A percentile compares a stretch with the other conserved stretches of the same genome.
phyloP scores from a whole-genome alignment of 1,284 basidiomycete species.

The Ganoderma sinense region DNA sequence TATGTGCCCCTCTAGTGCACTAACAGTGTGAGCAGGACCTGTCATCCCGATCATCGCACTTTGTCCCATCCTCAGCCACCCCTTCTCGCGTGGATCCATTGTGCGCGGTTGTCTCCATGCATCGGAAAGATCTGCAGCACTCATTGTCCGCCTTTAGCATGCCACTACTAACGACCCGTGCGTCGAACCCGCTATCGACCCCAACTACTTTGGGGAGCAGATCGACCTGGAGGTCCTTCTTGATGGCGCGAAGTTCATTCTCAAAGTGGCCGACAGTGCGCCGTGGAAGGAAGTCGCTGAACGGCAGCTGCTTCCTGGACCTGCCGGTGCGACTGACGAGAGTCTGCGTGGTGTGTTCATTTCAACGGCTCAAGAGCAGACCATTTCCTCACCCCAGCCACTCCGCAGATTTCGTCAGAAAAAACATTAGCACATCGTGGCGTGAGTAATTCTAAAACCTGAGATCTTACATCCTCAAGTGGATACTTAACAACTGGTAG shows the following conservation, averaged over 20 bases:
- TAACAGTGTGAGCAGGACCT: conserved; percentile 10
- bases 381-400: background rate
- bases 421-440: conserved; percentile 22
- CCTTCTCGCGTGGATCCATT: conserved; percentile 47
- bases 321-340: conserved; percentile 13
- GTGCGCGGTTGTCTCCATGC: conserved; percentile 28
- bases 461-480: background rate
- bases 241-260: conserved; percentile 48
- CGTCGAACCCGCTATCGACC: conserved; percentile 48
- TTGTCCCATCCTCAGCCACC: conserved; percentile 24
- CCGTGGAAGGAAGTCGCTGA: conserved; percentile 17
- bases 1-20: background rate
- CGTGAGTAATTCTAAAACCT: conserved; percentile 11
- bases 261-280: conserved; percentile 15
- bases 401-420: conserved; percentile 14
- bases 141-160: conserved; percentile 34
- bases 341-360: conserved; percentile 21
- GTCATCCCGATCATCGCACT: conserved; percentile 29
- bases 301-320: conserved; percentile 22
- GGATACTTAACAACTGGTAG: conserved; percentile 15
- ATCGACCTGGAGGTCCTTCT: conserved; percentile 45
- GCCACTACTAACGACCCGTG: conserved; percentile 44
- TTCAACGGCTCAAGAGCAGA: too few species aligned
- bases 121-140: background rate
- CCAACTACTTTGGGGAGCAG: conserved; percentile 49